Base-by-base conservation (phyloP, 495 filamentous ascomycete species). In the Podospora conica region DNA sequence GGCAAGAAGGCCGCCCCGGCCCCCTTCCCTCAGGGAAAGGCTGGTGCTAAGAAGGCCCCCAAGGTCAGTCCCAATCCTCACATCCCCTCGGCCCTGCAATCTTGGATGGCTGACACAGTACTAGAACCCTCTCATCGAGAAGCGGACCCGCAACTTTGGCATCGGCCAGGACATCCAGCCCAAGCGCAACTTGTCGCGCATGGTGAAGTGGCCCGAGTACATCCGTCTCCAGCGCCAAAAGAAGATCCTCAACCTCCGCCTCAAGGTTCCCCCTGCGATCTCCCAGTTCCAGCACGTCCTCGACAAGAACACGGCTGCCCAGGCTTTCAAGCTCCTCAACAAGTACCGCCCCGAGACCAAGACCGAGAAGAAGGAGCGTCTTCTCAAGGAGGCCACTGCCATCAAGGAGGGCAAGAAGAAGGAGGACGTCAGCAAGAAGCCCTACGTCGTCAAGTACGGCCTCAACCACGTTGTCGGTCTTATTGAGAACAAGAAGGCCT, bases 401-500 rank as follows among this genome's bases (percentile, higher is more conserved):
- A 88, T 98, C 77, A 85, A 90, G 77, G 92, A 98, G 80, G 96
- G 96, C 80, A 96, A 97, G 90, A 98, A 97, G 89, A 98, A 98
- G 91, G 96, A 98, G 86, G 95, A 97, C 78, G 93, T 96, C 75
- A 90, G 86, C 89, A 98, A 98, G 91, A 99, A 99, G 89, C 95
- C 95, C 73, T 98, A 97, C 82, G 84, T 90, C 74, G 95, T 94
- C 86, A 98, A 99, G 88, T 98, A 96, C 82, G 96, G 96, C 83
- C 88, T 99, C 73, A 99, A 99, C 88, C 96, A 99, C 86, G 95
- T 99, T 74, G 96, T 99, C 71, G 96, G 95, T 68, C 87, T 99
- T 70, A 93, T 99, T 78, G 96, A 99, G 90, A 98, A 97, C 86
- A 99, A 98, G 92, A 99, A 99, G 89, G 94, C 96, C 66, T 87